phyloP scores from a whole-genome alignment of 441 rosid species.

The Macaranga tanarius region DNA sequence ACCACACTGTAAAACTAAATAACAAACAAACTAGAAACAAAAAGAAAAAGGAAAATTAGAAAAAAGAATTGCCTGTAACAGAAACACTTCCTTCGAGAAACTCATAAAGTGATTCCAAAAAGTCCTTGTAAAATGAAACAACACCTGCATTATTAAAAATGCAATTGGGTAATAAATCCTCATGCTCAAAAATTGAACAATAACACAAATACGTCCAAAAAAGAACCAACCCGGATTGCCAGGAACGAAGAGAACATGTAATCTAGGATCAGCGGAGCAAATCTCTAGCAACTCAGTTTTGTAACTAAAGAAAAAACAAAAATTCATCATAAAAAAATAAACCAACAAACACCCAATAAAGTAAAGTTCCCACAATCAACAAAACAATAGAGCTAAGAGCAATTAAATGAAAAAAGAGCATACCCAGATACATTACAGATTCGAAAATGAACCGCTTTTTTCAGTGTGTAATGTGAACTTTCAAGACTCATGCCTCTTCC shows the following conservation, averaged over 20 bases:
- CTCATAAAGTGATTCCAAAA: slow-evolving; percentile 62
- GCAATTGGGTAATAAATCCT: neutral
- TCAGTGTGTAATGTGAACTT: slow-evolving; percentile 30
- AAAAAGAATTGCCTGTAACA: slow-evolving; percentile 45
- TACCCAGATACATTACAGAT: slow-evolving; percentile 35
- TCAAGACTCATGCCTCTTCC: slow-evolving; percentile 39
- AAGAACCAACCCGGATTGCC: slow-evolving; percentile 73
- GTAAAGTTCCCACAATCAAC: neutral
- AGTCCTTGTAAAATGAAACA: slow-evolving; percentile 68
- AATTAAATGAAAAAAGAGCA: no score
- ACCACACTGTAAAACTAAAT: slow-evolving; percentile 6
- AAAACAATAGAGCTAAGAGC: neutral
- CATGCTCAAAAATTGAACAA: neutral
- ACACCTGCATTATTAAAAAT: slow-evolving; percentile 44
- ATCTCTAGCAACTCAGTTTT: slow-evolving; percentile 70
- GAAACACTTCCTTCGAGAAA: slow-evolving; percentile 61
- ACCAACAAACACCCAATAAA: neutral
- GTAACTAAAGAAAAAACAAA: slow-evolving; percentile 38
- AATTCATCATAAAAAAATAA: neutral
- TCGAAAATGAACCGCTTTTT: slow-evolving; percentile 41
- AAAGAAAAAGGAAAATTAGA: neutral
- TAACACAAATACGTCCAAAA: neutral
- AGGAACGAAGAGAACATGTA: slow-evolving; percentile 63
- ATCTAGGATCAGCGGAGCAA: slow-evolving; percentile 52
- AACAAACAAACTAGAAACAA: neutral